These are phyloP conservation scores for Candida anutae DNA, from an alignment of 1,139 yeast species.

Conservation along the genomic window DNA sequence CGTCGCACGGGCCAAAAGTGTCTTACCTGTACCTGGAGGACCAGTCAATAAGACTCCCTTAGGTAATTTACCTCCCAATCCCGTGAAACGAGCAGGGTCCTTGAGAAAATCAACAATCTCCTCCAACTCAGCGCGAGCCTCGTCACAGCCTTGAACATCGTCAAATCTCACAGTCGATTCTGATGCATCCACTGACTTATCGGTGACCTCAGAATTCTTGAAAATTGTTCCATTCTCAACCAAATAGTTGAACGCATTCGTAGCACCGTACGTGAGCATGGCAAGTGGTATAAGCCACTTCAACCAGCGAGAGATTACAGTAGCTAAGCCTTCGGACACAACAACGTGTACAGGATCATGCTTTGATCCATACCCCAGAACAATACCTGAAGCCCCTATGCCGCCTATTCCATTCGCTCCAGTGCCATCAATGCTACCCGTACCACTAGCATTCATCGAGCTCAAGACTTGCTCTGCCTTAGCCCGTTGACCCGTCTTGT, in stretches of 20 bases:
- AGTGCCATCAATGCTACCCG: no score
- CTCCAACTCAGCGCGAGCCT: slow-evolving; percentile 93
- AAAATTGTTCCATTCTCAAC: slow-evolving; percentile 81
- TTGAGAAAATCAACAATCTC: slow-evolving; percentile 94
- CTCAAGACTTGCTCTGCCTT: slow-evolving; percentile 61
- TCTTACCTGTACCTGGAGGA: slow-evolving; percentile 99
- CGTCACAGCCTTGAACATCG: slow-evolving; percentile 97
- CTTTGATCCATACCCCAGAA: slow-evolving; percentile 41
- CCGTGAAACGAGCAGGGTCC: slow-evolving; percentile 93
- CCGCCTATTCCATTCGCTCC: slow-evolving; percentile 11
- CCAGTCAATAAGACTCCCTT: slow-evolving; percentile 96
- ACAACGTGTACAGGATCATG: slow-evolving; percentile 85
- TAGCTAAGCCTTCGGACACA: slow-evolving; percentile 74
- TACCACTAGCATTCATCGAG: slow-evolving; percentile 11
- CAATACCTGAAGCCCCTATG: slow-evolving; percentile 17
- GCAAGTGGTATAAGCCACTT: slow-evolving; percentile 86
- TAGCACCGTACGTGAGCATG: slow-evolving; percentile 61
- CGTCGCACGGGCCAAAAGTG: slow-evolving; percentile 92
- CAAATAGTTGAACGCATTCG: slow-evolving; percentile 67
- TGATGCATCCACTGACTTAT: slow-evolving; percentile 73
- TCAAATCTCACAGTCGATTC: slow-evolving; percentile 82
- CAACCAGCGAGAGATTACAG: slow-evolving; percentile 77
- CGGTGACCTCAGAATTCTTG: slow-evolving; percentile 68
- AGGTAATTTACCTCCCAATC: slow-evolving; percentile 94
- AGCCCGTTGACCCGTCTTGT: slow-evolving; percentile 65